These are phyloP conservation scores for Arthrobotrys sphaeroides DNA, from an alignment of 2,329 filamentous ascomycete genomes.

Conservation along the genomic window DNA sequence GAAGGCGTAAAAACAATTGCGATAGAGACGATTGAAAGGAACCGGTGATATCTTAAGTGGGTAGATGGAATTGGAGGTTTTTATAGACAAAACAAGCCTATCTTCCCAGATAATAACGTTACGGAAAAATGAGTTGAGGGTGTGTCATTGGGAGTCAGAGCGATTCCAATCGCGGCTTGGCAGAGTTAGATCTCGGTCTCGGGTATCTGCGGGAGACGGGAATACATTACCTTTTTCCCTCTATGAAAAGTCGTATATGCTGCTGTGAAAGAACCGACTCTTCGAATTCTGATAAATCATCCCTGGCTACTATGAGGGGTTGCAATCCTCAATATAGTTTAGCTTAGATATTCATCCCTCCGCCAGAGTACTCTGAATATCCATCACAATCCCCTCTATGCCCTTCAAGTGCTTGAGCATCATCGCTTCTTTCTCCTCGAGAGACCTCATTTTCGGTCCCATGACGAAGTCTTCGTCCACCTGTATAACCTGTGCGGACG, in stretches of 20 bases:
- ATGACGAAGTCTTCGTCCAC: slow-evolving; percentile 60
- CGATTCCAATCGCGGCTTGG: slow-evolving; percentile 12
- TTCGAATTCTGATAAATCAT: not conserved
- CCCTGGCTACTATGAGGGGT: not conserved
- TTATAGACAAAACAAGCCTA: not conserved
- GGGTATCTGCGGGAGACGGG: slow-evolving; percentile 24
- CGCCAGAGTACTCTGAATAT: slow-evolving; percentile 65
- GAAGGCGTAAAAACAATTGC: too few species aligned
- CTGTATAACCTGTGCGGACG: slow-evolving; percentile 55
- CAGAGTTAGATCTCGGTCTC: too few species aligned
- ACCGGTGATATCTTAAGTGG: too few species aligned
- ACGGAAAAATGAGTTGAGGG: slow-evolving; percentile 19
- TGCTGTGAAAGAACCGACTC: too few species aligned
- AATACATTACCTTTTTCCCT: not conserved
- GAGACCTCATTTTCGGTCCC: slow-evolving; percentile 67
- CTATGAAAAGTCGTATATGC: too few species aligned
- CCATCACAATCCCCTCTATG: slow-evolving; percentile 84
- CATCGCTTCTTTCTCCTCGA: slow-evolving; percentile 82
- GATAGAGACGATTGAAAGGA: too few species aligned
- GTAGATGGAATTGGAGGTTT: not conserved
- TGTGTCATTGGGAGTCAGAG: slow-evolving; percentile 48
- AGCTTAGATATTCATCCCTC: too few species aligned
- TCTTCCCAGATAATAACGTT: not conserved
- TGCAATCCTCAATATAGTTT: not conserved
- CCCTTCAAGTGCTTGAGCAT: slow-evolving; percentile 80